phyloP scores from a whole-genome alignment of 2,329 filamentous ascomycete genomes.

The Epichloe sibirici region DNA sequence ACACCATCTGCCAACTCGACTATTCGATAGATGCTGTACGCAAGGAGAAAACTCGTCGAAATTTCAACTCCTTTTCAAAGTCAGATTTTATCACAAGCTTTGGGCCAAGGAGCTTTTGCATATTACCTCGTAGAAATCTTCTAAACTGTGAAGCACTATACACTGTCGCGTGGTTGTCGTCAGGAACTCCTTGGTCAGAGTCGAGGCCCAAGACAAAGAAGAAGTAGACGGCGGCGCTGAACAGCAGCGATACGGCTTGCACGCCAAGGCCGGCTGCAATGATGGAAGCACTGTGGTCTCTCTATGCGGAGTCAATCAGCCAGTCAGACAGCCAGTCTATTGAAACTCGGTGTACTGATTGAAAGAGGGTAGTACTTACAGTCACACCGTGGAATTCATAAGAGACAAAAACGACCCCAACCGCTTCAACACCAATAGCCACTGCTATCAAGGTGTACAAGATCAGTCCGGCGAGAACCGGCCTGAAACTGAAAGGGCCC shows the following conservation, averaged over 20 bases:
- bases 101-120: background rate
- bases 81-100: background rate
- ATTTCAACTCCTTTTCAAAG: constrained; percentile 23
- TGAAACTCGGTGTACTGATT: too few species aligned
- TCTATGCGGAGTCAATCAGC: constrained; percentile 16
- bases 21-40: constrained; percentile 29
- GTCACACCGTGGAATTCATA: constrained; percentile 19
- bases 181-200: constrained; percentile 24
- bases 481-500: constrained; percentile 18
- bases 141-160: constrained; percentile 32
- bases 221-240: constrained; percentile 26
- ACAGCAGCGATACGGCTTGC: constrained; percentile 27
- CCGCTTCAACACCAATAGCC: constrained; percentile 24
- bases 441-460: constrained; percentile 24
- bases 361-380: constrained; percentile 18
- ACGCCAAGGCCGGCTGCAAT: constrained; percentile 33
- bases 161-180: constrained; percentile 25
- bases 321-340: too few species aligned
- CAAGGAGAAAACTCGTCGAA: constrained; percentile 24
- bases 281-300: constrained; percentile 23
- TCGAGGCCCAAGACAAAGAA: constrained; percentile 29
- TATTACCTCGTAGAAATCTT: constrained; percentile 30
- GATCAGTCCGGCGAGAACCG: constrained; percentile 21
- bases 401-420: constrained; percentile 28
- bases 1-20: constrained; percentile 27